phyloP scores from a whole-genome alignment of 2,329 filamentous ascomycete species.

The Alternaria burnsii region DNA sequence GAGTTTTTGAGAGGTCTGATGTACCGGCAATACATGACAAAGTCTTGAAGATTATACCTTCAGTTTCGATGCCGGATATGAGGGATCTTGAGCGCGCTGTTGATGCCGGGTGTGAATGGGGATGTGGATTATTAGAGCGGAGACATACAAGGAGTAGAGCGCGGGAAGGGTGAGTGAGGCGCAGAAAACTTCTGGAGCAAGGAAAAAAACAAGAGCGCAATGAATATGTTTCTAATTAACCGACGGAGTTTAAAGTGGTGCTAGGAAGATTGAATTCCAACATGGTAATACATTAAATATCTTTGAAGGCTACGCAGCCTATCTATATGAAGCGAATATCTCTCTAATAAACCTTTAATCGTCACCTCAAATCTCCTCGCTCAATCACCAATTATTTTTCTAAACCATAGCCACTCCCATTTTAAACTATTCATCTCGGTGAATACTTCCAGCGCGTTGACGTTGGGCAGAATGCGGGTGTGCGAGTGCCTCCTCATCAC shows the following conservation, averaged over 20 bases:
- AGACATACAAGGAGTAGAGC: background rate
- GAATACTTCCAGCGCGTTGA: constrained; percentile 35
- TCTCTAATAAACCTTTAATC: background rate
- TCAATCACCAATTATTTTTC: background rate
- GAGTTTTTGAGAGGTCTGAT: constrained; percentile 24
- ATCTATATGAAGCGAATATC: background rate
- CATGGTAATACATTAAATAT: background rate
- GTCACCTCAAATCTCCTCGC: no score
- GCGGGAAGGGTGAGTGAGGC: background rate
- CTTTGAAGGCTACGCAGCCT: background rate
- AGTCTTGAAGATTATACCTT: background rate
- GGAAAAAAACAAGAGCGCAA: background rate
- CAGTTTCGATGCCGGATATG: constrained; percentile 14
- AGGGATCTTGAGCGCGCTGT: background rate
- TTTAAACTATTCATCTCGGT: background rate
- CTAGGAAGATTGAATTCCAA: background rate
- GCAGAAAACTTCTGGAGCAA: background rate
- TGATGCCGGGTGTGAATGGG: constrained; percentile 1
- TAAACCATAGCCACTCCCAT: background rate
- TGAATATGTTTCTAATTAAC: background rate
- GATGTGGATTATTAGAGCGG: constrained; percentile 3
- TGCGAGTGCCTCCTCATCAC: constrained; percentile 23
- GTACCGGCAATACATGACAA: constrained; percentile 3
- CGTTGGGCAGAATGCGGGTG: constrained; percentile 18
- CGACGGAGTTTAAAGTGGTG: no score